Conservation (phyloP, 306 rosid genomes). For the Astragalus membranaceus region DNA sequence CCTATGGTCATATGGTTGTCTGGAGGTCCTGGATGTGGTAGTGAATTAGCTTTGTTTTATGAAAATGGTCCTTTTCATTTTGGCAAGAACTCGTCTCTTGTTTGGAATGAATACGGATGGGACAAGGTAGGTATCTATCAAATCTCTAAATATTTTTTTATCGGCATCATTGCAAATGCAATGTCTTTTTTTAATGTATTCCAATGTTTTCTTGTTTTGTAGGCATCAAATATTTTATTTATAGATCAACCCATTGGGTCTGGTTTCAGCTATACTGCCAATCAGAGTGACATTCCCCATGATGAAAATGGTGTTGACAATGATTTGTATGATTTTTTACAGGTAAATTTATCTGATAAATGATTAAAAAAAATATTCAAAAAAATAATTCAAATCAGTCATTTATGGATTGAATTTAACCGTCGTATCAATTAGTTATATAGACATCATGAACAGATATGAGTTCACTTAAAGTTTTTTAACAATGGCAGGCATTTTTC, state of each 20-base stretch:
- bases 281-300: conserved; percentile 60
- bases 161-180: no score
- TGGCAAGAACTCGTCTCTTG: conserved; percentile 57
- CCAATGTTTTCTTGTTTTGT: not conserved
- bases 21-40: conserved; percentile 97
- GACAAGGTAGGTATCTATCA: conserved; percentile 46
- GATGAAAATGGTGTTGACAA: conserved; percentile 76
- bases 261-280: conserved; percentile 81
- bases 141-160: not conserved
- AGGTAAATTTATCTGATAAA: conserved; percentile 38
- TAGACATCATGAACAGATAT: no score
- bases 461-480: no score
- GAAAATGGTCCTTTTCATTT: conserved; percentile 93
- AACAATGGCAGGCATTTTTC: conserved; percentile 68
- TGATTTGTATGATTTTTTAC: conserved; percentile 81
- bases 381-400: not conserved
- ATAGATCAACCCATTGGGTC: conserved; percentile 93
- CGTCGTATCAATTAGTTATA: no score
- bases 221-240: conserved; percentile 84
- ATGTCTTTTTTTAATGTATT: no score
- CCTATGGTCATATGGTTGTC: conserved; percentile 97
- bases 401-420: no score
- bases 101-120: conserved; percentile 90
- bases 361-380: not conserved
- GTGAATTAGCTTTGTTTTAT: conserved; percentile 82